Base-by-base conservation (phyloP, 2,329 filamentous ascomycete species). In the Colletotrichum theobromicola region DNA sequence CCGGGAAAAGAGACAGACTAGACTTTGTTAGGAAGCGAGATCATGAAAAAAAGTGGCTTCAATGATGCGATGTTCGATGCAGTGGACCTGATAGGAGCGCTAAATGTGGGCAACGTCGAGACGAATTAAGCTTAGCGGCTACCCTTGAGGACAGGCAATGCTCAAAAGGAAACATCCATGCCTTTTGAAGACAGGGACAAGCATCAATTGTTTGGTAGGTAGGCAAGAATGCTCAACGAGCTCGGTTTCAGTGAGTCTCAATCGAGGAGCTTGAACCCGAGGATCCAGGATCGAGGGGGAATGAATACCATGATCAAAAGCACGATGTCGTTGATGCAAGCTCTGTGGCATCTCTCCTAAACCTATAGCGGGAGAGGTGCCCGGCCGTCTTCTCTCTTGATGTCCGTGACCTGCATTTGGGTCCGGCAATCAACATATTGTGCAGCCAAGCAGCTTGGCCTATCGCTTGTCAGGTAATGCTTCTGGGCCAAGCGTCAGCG, bases 81-180 rank as follows among this genome's bases (percentile, higher is more conserved):
- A 16, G 57, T 58, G 65, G 65, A 70, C 32, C 21, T 53, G 53
- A 65, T 42, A 70, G 71, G 66, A 60, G 46, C 58, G 65, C 55
- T 50, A 63, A 58, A 60, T 34, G 46, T 60, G 30, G 30, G 8
- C 21, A 57, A 46, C 16, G 15, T 37, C 57, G n/a, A 67, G 61
- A 61, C 61, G 37, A 35, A 34, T 71, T 62, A 57, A 71, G 71
- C 61, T 74, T 74, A 74, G 67, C 32, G 35, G n/a, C 18, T 24
- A 28, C 15, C 46, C 32, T 34, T 30, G 42, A 18, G 18, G 16
- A 28, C 55, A n/a, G n/a, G 35, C 16, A 37, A 32, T 18, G 15
- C 42, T 64, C 26, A 13, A 28, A 32, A 32, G 28, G 16, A 68
- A 37, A n/a, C 4, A 42, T 58, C 58, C 66, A 18, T 30, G 61